phyloP scores from a whole-genome alignment of 495 filamentous ascomycete species.

The Polyplosphaeria fusca region DNA sequence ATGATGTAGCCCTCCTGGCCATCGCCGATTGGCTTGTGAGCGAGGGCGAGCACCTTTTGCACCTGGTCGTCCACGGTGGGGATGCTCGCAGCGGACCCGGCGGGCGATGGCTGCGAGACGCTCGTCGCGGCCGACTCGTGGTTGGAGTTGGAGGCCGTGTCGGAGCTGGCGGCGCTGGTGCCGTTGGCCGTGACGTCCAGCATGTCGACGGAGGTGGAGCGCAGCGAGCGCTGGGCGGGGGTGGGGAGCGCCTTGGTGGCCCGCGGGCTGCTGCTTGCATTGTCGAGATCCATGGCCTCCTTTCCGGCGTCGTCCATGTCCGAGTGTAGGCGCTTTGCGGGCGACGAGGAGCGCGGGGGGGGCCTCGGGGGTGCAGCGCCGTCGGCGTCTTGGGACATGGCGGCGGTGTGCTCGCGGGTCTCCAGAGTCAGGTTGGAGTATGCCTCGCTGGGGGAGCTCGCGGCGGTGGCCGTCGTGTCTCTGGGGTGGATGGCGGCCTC shows the following conservation, averaged over 20 bases:
- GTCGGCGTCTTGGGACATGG: conserved; percentile 49
- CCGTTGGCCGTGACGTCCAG: conserved; percentile 18
- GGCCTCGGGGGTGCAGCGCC: conserved; percentile 13
- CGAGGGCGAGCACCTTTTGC: conserved; percentile 58
- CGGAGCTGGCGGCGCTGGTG: conserved; percentile 18
- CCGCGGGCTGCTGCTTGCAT: conserved; percentile 23
- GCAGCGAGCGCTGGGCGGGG: conserved; percentile 4
- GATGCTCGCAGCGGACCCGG: not conserved
- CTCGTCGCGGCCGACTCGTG: conserved; percentile 27
- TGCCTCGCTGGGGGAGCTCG: conserved; percentile 68
- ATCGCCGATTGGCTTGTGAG: conserved; percentile 54
- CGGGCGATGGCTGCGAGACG: conserved; percentile 4
- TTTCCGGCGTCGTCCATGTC: conserved; percentile 45
- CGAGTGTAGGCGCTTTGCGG: conserved; percentile 54
- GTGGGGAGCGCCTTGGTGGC: conserved; percentile 14
- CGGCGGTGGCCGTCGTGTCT: conserved; percentile 48
- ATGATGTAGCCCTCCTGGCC: conserved; percentile 75
- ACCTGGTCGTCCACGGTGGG: conserved; percentile 71
- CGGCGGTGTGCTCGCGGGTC: conserved; percentile 49
- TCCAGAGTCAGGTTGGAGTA: conserved; percentile 70
- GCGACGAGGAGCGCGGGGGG: conserved; percentile 49
- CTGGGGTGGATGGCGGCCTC: conserved; percentile 35
- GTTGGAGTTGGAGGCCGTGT: conserved; percentile 25
- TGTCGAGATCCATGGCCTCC: conserved; percentile 40
- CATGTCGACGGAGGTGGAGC: conserved; percentile 33